Conservation (phyloP, 345 rosid genomes). For the Corchorus olitorius region DNA sequence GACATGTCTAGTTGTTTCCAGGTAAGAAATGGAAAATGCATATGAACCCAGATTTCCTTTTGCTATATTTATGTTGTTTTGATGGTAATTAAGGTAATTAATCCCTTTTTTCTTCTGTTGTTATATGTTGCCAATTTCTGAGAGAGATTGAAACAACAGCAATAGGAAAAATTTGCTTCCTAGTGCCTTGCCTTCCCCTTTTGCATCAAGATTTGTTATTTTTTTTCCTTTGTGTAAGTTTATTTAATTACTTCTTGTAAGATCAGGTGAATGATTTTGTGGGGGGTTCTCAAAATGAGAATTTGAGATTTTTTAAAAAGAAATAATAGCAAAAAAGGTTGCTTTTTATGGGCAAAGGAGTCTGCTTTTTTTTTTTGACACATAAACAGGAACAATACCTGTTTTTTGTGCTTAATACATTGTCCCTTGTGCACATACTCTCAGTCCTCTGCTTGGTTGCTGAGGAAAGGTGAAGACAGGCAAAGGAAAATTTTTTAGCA, state of each 20-base stretch:
- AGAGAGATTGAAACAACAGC: too few species aligned
- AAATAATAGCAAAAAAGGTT: conserved; percentile 6
- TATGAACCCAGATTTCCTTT: not conserved
- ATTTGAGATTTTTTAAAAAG: not conserved
- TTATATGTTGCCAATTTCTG: too few species aligned
- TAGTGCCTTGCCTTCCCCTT: not conserved
- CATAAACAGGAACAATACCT: conserved; percentile 6
- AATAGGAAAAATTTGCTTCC: not conserved
- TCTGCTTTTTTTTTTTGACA: conserved; percentile 2
- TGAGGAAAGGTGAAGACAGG: conserved; percentile 13
- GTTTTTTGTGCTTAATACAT: conserved; percentile 12
- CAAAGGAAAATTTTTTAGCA: not conserved
- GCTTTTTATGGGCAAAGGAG: conserved; percentile 12
- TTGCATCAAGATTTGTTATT: not conserved
- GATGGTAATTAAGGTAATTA: not conserved
- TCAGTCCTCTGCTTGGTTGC: not conserved
- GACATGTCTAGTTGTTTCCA: conserved; percentile 5
- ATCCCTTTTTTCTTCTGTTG: not conserved
- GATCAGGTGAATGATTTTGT: conserved; percentile 16
- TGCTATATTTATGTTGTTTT: not conserved
- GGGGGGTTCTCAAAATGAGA: conserved; percentile 5
- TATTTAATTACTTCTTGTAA: not conserved
- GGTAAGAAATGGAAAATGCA: conserved; percentile 12
- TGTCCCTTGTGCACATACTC: not conserved
- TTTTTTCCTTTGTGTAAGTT: not conserved